These are phyloP conservation scores for Westerdykella sp. DNA, from an alignment of 2,329 filamentous ascomycete species.

Conservation along the genomic window DNA sequence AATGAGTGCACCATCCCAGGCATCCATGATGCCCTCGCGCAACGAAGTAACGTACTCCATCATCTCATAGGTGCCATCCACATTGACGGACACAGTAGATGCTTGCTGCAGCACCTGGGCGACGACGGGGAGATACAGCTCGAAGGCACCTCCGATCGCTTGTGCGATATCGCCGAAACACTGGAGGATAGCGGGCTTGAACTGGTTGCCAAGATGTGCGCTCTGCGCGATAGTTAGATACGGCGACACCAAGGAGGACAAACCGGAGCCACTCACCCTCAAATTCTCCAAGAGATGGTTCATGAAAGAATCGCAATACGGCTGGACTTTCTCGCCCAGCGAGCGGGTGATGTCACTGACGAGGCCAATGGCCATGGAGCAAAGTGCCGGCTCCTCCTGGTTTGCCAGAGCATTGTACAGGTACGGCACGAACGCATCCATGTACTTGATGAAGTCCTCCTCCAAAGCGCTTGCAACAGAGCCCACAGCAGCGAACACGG, in stretches of 20 bases:
- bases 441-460: slow-evolving; percentile 92
- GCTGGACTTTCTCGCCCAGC: slow-evolving; percentile 81
- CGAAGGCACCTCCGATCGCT: slow-evolving; percentile 85
- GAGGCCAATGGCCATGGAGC: slow-evolving; percentile 94
- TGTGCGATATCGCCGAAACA: slow-evolving; percentile 97
- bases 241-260: neutral
- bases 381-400: slow-evolving; percentile 89
- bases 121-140: slow-evolving; percentile 87
- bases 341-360: slow-evolving; percentile 95
- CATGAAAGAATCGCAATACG: slow-evolving; percentile 97
- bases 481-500: slow-evolving; percentile 85
- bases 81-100: slow-evolving; percentile 68
- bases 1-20: slow-evolving; percentile 93
- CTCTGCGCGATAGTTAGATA: slow-evolving; percentile 48
- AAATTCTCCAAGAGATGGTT: slow-evolving; percentile 93
- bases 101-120: slow-evolving; percentile 93
- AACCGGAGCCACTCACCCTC: slow-evolving; percentile 50
- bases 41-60: slow-evolving; percentile 92
- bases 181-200: slow-evolving; percentile 96
- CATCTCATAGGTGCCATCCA: slow-evolving; percentile 88
- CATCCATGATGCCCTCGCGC: slow-evolving; percentile 97
- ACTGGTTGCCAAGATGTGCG: slow-evolving; percentile 82
- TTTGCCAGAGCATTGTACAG: slow-evolving; percentile 91
- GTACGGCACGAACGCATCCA: slow-evolving; percentile 90
- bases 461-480: slow-evolving; percentile 87